A percentile compares a stretch with the other conserved stretches of the same genome.
These are phyloP conservation scores for Candida fluviatilis DNA, from an alignment of 805 yeast species.

Conservation along the genomic window DNA sequence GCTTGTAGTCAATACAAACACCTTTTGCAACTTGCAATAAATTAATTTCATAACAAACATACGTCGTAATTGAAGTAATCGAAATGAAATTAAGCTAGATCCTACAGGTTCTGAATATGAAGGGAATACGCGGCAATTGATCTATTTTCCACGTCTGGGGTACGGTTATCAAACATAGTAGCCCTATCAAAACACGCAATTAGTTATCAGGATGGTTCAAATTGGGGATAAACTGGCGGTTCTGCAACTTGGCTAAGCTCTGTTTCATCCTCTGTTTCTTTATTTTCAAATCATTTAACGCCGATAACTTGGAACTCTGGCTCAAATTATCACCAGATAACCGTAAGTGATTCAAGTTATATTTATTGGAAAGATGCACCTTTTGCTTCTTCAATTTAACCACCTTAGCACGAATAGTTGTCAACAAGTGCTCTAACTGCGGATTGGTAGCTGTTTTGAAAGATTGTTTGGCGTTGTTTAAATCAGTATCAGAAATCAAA, in stretches of 20 bases:
- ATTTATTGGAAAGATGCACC: slow-evolving; percentile 28
- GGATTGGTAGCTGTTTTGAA: slow-evolving; percentile 40
- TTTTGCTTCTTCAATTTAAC: slow-evolving; percentile 28
- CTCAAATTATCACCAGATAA: slow-evolving; percentile 10
- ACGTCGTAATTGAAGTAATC: too few species aligned
- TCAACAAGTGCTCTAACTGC: slow-evolving; percentile 29
- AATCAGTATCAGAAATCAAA: slow-evolving; percentile 46
- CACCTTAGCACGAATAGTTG: slow-evolving; percentile 28
- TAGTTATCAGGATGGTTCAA: slow-evolving; percentile 5
- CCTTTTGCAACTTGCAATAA: too few species aligned
- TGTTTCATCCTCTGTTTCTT: slow-evolving; percentile 44
- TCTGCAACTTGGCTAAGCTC: slow-evolving; percentile 20
- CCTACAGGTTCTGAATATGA: too few species aligned
- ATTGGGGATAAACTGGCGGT: slow-evolving; percentile 1
- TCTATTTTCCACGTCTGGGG: too few species aligned
- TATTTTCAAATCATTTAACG: slow-evolving; percentile 35
- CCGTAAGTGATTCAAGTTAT: slow-evolving; percentile 10
- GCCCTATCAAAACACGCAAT: background rate
- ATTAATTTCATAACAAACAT: too few species aligned
- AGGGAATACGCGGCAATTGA: too few species aligned
- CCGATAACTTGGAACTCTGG: slow-evolving; percentile 31
- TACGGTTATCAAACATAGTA: too few species aligned
- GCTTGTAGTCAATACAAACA: too few species aligned
- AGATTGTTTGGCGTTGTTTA: slow-evolving; percentile 35
- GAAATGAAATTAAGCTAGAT: too few species aligned